Evolutionary conservation across 1,139 yeast species (phyloP), one percentile per base, ranked within the genome.

Genomic region (Saccharomyces hybrid): DNA sequence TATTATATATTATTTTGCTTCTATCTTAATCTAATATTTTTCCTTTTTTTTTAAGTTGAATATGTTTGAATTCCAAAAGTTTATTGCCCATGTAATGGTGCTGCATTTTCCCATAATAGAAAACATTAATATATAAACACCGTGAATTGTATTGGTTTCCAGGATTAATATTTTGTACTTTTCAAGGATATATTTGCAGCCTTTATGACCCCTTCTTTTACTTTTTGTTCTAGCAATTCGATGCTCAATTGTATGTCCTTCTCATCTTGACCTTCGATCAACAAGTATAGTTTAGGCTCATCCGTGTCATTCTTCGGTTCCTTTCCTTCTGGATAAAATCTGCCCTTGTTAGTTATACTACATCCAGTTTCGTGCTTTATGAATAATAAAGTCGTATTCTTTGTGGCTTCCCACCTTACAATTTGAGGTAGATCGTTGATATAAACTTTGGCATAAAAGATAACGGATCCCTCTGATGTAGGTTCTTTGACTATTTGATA

Each of bases 401-500:
- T 84, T 3, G 91, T 84, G 3, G 88, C 91, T 52, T 78, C 78
- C 95, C 96, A 86, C 61, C 99, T 75, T 0, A 91, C 93, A 48
- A 80, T 77, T 64, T 87, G 93, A 0, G 98, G 97, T 31, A 88
- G 75, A 66, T 93, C 97, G 63, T 93, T 93, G 60, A 91, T 84
- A 52, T 82, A 81, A 54, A 93, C 77, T 46, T 82, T 78, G 0
- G 96, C 86, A 62, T 84, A 86, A 73, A 76, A 88, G 29, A 81
- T 78, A 28, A 85, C 79, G 25, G 78, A 73, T 58, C 84, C 90
- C 0, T 89, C 23, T 19, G 3, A 63, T 61, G 2, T 14, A 28
- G 25, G 31, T 16, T 57, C 61, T 51, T 58, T 58, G 3, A 55
- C 49, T 2, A 68, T 59, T 14, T 63, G 61, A 53, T 66, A 71